Conservation (phyloP, 176 grass and related monocot species). For the Tillandsia fasciculata region DNA sequence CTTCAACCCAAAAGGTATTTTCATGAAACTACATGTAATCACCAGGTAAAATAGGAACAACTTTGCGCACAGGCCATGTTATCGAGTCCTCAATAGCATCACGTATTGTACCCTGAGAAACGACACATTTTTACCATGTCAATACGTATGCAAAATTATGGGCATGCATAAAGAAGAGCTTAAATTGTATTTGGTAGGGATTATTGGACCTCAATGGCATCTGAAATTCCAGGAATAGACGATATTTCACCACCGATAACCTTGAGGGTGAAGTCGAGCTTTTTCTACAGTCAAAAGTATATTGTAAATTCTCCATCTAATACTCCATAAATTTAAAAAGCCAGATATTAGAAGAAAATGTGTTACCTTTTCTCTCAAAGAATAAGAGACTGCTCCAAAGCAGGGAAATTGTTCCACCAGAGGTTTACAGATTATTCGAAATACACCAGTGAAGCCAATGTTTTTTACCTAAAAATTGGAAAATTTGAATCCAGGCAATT, state of each 20-base stretch:
- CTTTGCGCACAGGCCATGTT: conserved; percentile 87
- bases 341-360: conserved; percentile 17
- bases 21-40: conserved; percentile 63
- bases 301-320: conserved; percentile 18
- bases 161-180: background rate
- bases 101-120: conserved; percentile 62
- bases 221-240: conserved; percentile 96
- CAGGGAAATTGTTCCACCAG: conserved; percentile 67
- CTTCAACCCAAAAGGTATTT: conserved; percentile 11
- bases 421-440: conserved; percentile 77
- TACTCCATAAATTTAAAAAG: background rate
- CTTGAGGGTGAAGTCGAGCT: conserved; percentile 90
- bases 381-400: conserved; percentile 83
- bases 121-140: conserved; percentile 13
- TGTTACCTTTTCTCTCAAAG: conserved; percentile 90
- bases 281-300: conserved; percentile 65
- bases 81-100: conserved; percentile 89
- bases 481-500: conserved; percentile 8
- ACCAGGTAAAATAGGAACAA: conserved; percentile 87
- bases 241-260: conserved; percentile 91
- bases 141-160: background rate
- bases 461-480: conserved; percentile 77
- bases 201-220: conserved; percentile 82
- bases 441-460: conserved; percentile 76
- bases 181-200: background rate